Base-by-base conservation (phyloP, 352 stramenopile genomes). In the Pythium monospermum region DNA sequence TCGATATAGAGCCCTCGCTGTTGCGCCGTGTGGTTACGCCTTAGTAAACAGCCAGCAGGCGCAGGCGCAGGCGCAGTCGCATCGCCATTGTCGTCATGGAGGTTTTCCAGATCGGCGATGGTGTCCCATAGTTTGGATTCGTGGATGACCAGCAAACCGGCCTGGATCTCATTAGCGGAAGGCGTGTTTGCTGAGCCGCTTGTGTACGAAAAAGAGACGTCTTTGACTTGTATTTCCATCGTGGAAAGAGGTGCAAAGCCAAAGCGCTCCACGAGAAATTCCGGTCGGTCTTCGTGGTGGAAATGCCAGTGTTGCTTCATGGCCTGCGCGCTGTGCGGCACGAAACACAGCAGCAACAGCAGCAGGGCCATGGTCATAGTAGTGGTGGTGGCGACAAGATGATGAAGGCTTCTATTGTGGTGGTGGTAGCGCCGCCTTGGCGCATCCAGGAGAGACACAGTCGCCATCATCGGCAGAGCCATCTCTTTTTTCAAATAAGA, bases 191-290 rank as follows among this genome's bases (percentile, higher is more conserved):
- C 31, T 2, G 27, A 46, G 16, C 33, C 26, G n/a, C 53, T 40
- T 21, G 41, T 59, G 26, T 56, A 58, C 2, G 53, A 42, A 35
- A 68, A 53, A 15, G 36, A 46, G 12, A 96, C 86, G 59, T 71
- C 63, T 4, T 55, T 62, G 18, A 96, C 72, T n/a, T 57, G 68
- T 25, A 96, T 53, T 49, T 94, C 69, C 60, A 96, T 74, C 33
- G 64, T 58, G 5, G 86, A 87, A 11, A 55, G 48, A 5, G 65
- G 59, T 7, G 73, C 64, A 36, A 97, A 96, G 32, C 86, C 88
- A 54, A 97, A 97, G 62, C 82, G 85, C 62, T 97, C 89, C 37
- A 97, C 77, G 37, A 92, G 65, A 64, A 96, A 97, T 40, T 93
- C 64, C 30, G 59, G 46, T 22, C 85, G 76, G 50, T 80, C 67